Base-by-base conservation (phyloP, 495 filamentous ascomycete genomes). In the Neurospora cerealis region DNA sequence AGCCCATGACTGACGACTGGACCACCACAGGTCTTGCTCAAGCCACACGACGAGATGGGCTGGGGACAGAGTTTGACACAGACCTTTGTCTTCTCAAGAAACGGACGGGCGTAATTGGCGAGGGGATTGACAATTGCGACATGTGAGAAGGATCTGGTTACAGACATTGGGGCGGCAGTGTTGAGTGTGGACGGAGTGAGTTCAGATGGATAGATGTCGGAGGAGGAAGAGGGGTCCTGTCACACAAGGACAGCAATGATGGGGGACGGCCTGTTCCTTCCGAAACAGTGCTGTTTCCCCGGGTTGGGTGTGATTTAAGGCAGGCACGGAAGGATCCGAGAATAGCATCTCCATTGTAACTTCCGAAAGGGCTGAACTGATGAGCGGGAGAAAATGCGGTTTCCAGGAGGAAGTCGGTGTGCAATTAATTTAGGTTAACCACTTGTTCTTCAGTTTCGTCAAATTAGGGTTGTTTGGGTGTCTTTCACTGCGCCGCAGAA, bases 81-180 rank as follows among this genome's bases (percentile, higher is more conserved):
- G 70, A 71, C 42, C 70, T 71, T n/a, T 71, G 70, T 11, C 38
- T 71, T 21, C 70, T 71, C 39, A 71, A 71, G 3, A 71, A 71
- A 2, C 39, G 70, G 8, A 46, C 28, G 8, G 70, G 38, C 2
- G 70, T 71, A 5, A n/a, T 71, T 24, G 70, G 70, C 11, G n/a
- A 60, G 11, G 70, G 70, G 17, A 71, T 71, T 6, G 70, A 71
- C 40, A 71, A 71, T 32, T 71, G 70, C 42, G 70, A 71, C 70
- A 71, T 71, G 70, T 71, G 32, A 32, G 38, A 19, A 60, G 54
- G 28, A 17, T 38, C 37, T 38, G 7, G 37, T 8, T 38, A 38
- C n/a, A n/a, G n/a, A n/a, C n/a, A n/a, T 38, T 38, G 37, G 37
- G 9, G 37, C 37, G 37, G 37, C 37, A 38, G 8, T 9, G 37